Percentiles rank a stretch among this genome's conserved stretches.
phyloP scores from a whole-genome alignment of 306 rosid species.

The Nissolia schottii region DNA sequence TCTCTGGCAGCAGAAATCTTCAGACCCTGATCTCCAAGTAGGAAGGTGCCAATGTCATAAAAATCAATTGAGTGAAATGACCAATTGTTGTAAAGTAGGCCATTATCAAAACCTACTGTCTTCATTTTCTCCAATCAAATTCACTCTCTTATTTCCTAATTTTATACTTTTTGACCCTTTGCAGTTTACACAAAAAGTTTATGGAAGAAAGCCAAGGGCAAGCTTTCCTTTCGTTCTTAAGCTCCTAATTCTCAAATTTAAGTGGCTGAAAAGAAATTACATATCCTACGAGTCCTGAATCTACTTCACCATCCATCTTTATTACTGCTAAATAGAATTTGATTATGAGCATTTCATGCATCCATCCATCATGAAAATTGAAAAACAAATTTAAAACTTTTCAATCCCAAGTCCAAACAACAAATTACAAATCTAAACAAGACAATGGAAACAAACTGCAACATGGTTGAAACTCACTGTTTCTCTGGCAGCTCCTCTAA shows the following conservation, averaged over 20 bases:
- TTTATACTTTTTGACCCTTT: neutral
- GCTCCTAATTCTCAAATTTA: neutral
- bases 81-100: neutral
- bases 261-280: neutral
- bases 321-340: neutral
- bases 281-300: neutral
- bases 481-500: constrained; percentile 50
- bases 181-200: neutral
- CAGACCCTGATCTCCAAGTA: neutral
- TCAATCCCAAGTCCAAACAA: neutral
- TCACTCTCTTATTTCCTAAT: neutral
- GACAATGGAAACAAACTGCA: neutral
- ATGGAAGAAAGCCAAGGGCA: neutral
- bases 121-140: neutral
- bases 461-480: constrained; percentile 31
- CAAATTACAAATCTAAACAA: neutral
- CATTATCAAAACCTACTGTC: neutral
- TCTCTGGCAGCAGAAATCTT: neutral
- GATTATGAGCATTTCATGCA: neutral
- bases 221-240: neutral
- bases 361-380: constrained; percentile 1
- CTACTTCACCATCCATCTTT: neutral
- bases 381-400: neutral
- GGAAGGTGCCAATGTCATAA: neutral
- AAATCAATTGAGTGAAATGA: neutral